phyloP scores from a whole-genome alignment of 805 yeast species.

The Naumovozyma baii region DNA sequence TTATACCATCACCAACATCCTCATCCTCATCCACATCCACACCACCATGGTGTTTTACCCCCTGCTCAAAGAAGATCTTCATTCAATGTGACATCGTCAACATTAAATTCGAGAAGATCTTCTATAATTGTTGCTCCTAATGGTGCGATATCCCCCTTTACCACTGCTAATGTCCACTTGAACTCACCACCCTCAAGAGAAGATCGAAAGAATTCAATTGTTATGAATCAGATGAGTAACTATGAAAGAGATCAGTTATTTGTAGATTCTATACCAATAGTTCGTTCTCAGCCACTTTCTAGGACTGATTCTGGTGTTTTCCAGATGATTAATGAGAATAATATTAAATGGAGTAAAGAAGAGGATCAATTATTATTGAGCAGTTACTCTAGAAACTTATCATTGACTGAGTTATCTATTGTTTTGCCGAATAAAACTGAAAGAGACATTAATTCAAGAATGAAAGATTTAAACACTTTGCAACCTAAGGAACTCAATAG shows the following conservation, averaged over 20 bases:
- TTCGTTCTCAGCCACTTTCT: background rate
- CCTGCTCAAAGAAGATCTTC: slow-evolving; percentile 25
- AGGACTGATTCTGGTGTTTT: slow-evolving; percentile 8
- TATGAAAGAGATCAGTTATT: too few relatives aligned
- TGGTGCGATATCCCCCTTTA: background rate
- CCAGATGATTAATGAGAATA: slow-evolving; percentile 6
- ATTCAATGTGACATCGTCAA: slow-evolving; percentile 4
- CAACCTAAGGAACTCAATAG: too few relatives aligned
- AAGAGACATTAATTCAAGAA: slow-evolving; percentile 54
- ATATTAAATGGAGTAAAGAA: slow-evolving; percentile 49
- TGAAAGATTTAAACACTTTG: background rate
- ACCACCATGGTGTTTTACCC: background rate
- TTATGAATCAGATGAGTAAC: background rate
- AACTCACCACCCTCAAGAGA: background rate
- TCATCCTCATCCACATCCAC: background rate
- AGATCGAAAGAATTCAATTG: slow-evolving; percentile 10
- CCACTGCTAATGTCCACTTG: background rate
- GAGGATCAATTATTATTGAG: slow-evolving; percentile 61
- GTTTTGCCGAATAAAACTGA: slow-evolving; percentile 65
- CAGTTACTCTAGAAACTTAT: slow-evolving; percentile 48
- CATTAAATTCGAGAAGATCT: slow-evolving; percentile 15
- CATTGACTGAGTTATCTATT: slow-evolving; percentile 64
- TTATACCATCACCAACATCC: background rate
- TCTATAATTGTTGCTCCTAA: slow-evolving; percentile 17
- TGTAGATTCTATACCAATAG: background rate